Percentiles rank a stretch among this genome's conserved stretches.
phyloP scores from a whole-genome alignment of 2,329 filamentous ascomycete genomes.

The Fusarium tjaetaba region DNA sequence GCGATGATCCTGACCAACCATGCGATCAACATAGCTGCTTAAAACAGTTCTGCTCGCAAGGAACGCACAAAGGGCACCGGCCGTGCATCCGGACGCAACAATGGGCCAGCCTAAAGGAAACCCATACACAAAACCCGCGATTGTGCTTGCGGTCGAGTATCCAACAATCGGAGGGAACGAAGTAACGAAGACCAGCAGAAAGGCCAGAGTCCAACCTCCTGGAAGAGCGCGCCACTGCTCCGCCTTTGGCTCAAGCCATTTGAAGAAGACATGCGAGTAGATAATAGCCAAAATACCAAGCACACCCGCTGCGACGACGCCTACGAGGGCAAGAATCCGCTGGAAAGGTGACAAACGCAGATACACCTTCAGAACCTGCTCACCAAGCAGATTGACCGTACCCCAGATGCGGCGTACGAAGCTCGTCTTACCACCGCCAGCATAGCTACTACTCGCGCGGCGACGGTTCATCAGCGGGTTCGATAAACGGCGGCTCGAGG shows the following conservation, averaged over 20 bases:
- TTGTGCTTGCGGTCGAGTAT: constrained; percentile 76
- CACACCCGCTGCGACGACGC: constrained; percentile 60
- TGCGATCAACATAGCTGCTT: constrained; percentile 78
- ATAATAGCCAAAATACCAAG: constrained; percentile 75
- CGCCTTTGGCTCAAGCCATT: constrained; percentile 76
- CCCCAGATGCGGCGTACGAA: constrained; percentile 47
- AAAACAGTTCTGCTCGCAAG: constrained; percentile 82
- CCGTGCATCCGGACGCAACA: constrained; percentile 79
- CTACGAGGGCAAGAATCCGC: constrained; percentile 65
- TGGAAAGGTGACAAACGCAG: constrained; percentile 68
- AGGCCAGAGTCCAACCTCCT: constrained; percentile 80
- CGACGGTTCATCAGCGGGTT: constrained; percentile 50
- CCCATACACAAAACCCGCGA: constrained; percentile 65
- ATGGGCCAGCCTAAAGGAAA: constrained; percentile 80
- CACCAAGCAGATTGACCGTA: constrained; percentile 55
- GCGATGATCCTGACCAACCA: constrained; percentile 84
- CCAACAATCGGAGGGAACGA: constrained; percentile 90
- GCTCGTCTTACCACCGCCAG: constrained; percentile 31
- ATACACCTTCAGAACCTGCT: constrained; percentile 60
- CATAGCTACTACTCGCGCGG: constrained; percentile 25
- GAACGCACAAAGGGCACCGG: constrained; percentile 83
- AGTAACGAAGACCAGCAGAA: constrained; percentile 77
- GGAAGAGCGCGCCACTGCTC: constrained; percentile 78
- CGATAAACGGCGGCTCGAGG: constrained; percentile 53
- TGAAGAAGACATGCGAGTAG: constrained; percentile 84